phyloP scores from a whole-genome alignment of 2,329 filamentous ascomycete genomes.

The Pseudocercospora vitis region DNA sequence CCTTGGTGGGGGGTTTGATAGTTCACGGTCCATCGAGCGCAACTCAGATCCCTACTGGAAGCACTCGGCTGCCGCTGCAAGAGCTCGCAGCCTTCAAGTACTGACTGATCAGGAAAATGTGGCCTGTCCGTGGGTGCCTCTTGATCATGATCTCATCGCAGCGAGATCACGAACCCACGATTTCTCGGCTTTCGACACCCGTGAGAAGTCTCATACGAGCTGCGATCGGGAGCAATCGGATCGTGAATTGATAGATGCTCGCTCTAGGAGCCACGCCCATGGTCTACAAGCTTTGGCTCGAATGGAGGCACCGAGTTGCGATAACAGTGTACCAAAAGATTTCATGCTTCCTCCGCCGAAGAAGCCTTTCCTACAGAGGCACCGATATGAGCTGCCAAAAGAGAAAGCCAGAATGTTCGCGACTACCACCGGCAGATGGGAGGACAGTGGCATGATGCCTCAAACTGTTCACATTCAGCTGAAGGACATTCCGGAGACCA shows the following conservation, averaged over 20 bases:
- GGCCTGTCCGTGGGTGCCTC: slow-evolving; percentile 1
- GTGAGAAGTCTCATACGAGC: not conserved
- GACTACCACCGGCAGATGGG: slow-evolving; percentile 32
- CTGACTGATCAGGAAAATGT: slow-evolving; percentile 15
- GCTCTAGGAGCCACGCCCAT: slow-evolving; percentile 18
- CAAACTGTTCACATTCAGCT: slow-evolving; percentile 20
- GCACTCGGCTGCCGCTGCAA: slow-evolving; percentile 3
- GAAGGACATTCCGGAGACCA: slow-evolving; percentile 19
- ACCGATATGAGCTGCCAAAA: slow-evolving; percentile 32
- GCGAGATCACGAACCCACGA: slow-evolving; percentile 15
- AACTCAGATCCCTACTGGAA: not conserved
- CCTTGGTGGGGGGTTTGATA: slow-evolving; percentile 1
- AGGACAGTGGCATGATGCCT: slow-evolving; percentile 35
- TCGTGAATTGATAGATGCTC: slow-evolving; percentile 4
- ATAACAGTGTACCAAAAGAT: slow-evolving; percentile 5
- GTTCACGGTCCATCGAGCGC: not conserved
- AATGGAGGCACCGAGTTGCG: slow-evolving; percentile 17
- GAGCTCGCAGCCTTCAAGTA: slow-evolving; percentile 9
- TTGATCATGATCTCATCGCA: slow-evolving; percentile 3
- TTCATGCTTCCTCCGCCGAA: slow-evolving; percentile 5
- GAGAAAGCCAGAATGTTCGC: slow-evolving; percentile 32
- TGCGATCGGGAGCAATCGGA: slow-evolving; percentile 7
- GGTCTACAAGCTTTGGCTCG: slow-evolving; percentile 18
- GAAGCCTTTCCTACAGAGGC: slow-evolving; percentile 28
- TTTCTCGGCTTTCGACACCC: slow-evolving; percentile 10